Percentiles rank a stretch among this genome's conserved stretches.
phyloP scores from a whole-genome alignment of 2,329 filamentous ascomycete species.

The Aspergillus sergii region DNA sequence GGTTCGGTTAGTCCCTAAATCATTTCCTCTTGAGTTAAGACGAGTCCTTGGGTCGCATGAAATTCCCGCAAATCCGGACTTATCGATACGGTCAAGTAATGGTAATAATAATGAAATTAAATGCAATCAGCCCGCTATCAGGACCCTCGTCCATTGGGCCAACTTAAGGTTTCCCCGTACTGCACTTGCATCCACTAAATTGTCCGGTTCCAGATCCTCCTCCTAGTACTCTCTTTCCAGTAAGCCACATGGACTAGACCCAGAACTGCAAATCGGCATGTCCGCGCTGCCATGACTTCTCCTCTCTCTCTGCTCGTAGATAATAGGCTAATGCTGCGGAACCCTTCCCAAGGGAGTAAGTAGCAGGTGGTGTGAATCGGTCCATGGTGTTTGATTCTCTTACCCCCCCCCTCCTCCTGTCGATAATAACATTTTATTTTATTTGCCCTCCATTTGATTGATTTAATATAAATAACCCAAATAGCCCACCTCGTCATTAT shows the following conservation, averaged over 20 bases:
- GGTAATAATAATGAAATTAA: conserved; percentile 4
- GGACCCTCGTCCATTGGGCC: background rate
- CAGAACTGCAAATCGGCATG: background rate
- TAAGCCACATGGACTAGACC: conserved; percentile 9
- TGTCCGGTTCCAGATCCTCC: conserved; percentile 6
- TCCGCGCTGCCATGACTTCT: background rate
- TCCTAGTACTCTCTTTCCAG: background rate
- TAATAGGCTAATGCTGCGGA: conserved; percentile 1
- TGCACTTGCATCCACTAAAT: conserved; percentile 4
- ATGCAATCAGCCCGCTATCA: conserved; percentile 3
- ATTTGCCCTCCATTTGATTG: background rate
- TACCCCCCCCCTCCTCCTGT: background rate
- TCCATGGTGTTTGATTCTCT: background rate
- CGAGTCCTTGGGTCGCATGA: conserved; percentile 5
- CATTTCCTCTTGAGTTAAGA: background rate
- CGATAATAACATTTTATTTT: background rate
- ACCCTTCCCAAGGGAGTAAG: background rate
- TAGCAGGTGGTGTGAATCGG: background rate
- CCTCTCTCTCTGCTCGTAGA: background rate
- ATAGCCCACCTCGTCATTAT: background rate
- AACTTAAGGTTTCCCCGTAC: conserved; percentile 12
- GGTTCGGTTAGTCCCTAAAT: background rate
- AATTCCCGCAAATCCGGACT: conserved; percentile 12
- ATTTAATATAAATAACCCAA: background rate
- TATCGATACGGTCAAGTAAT: conserved; percentile 12